Conservation (phyloP, 2,329 filamentous ascomycete species). For the Penicillium sp. region DNA sequence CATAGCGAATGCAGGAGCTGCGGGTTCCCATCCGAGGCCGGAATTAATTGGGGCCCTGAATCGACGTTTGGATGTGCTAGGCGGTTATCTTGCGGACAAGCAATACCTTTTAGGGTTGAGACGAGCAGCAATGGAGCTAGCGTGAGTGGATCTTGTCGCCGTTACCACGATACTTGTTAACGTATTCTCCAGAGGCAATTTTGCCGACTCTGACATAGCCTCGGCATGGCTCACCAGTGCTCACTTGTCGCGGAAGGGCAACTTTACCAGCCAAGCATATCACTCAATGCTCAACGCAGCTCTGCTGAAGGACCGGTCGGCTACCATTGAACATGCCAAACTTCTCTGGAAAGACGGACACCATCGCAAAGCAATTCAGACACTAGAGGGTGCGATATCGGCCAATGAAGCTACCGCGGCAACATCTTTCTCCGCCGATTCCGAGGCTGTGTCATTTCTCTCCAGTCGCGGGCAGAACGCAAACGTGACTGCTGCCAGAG, state of each 20-base stretch:
- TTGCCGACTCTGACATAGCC: conserved; percentile 69
- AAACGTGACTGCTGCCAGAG: conserved; percentile 49
- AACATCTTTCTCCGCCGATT: conserved; percentile 37
- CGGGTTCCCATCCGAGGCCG: conserved; percentile 20
- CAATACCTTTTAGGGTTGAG: conserved; percentile 85
- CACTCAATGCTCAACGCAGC: conserved; percentile 88
- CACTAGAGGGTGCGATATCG: conserved; percentile 78
- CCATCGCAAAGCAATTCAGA: conserved; percentile 90
- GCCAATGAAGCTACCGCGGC: conserved; percentile 66
- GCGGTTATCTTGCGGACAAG: conserved; percentile 86
- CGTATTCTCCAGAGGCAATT: conserved; percentile 46
- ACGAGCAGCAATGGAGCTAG: conserved; percentile 79
- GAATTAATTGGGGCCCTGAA: conserved; percentile 55
- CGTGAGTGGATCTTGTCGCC: conserved; percentile 26
- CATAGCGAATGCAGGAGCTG: conserved; percentile 53
- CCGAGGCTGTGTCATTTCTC: conserved; percentile 34
- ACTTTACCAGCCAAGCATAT: conserved; percentile 80
- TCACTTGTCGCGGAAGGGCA: conserved; percentile 77
- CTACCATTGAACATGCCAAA: conserved; percentile 89
- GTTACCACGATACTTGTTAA: conserved; percentile 11
- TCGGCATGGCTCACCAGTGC: conserved; percentile 81
- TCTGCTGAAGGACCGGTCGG: conserved; percentile 74
- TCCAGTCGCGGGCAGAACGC: conserved; percentile 45
- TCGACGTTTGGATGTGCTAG: conserved; percentile 79
- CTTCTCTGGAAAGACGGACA: conserved; percentile 91